Evolutionary conservation across 2,329 filamentous ascomycete genomes (phyloP).

Genomic region (Stachybotrys echinatus): DNA sequence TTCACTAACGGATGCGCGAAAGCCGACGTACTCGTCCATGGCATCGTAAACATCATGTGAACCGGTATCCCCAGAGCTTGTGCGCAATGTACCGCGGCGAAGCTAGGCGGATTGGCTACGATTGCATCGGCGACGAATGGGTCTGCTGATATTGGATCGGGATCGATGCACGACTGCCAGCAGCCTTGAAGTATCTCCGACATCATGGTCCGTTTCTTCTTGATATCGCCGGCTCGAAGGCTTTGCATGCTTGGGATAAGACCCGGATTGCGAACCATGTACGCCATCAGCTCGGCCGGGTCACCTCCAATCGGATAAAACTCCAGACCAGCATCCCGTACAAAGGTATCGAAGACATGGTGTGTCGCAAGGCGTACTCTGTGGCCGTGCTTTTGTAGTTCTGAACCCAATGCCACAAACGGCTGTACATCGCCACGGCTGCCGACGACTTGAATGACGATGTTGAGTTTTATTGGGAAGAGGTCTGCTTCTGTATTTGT

Average conservation of each 20-base stretch:
- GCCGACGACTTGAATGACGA: constrained; percentile 77
- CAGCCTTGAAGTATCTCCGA: constrained; percentile 16
- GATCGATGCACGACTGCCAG: constrained; percentile 8
- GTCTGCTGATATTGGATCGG: constrained; percentile 27
- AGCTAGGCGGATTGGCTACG: neutral
- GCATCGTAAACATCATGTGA: constrained; percentile 1
- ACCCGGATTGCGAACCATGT: constrained; percentile 11
- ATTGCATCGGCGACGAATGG: neutral
- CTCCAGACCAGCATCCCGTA: constrained; percentile 49
- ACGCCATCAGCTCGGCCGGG: constrained; percentile 53
- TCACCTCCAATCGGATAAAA: constrained; percentile 65
- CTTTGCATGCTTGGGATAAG: constrained; percentile 19
- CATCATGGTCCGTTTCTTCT: constrained; percentile 16
- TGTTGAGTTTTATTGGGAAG: constrained; percentile 46
- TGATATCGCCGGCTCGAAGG: constrained; percentile 19
- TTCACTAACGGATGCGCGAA: neutral
- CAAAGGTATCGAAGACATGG: neutral
- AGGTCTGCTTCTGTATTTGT: neutral
- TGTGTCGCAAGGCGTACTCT: neutral
- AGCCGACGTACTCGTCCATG: neutral
- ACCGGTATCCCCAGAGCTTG: neutral
- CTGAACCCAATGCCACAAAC: constrained; percentile 66
- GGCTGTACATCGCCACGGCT: constrained; percentile 75
- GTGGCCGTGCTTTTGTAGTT: constrained; percentile 42
- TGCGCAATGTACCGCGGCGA: neutral